A percentile compares a stretch with the other conserved stretches of the same genome.
These are phyloP conservation scores for Globisporangium heterothallicum DNA, from an alignment of 352 stramenopile species.

Conservation along the genomic window DNA sequence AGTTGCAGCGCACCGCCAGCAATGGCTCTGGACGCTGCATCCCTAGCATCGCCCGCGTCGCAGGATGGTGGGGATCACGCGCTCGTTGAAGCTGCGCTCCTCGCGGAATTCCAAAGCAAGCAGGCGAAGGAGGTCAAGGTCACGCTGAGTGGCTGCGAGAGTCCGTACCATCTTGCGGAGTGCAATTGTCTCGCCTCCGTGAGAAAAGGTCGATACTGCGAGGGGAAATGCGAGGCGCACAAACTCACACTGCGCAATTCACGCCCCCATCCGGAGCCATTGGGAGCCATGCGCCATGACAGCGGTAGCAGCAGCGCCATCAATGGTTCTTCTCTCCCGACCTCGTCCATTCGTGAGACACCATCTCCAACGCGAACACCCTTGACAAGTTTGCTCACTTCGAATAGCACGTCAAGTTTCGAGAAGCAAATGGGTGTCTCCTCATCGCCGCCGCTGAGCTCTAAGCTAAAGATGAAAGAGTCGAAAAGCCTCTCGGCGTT, in stretches of 20 bases:
- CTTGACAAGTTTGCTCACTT: constrained; percentile 1
- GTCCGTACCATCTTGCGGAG: constrained; percentile 17
- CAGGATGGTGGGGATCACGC: too few relatives aligned
- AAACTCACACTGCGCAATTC: constrained; percentile 58
- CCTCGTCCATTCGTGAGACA: constrained; percentile 8
- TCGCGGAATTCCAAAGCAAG: constrained; percentile 4
- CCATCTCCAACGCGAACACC: constrained; percentile 3
- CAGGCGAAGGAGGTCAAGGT: constrained; percentile 28
- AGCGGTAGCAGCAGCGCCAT: not conserved
- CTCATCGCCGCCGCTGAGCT: too few relatives aligned
- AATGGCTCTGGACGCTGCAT: too few relatives aligned
- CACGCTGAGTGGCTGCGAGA: constrained; percentile 19
- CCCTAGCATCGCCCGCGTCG: too few relatives aligned
- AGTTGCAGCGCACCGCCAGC: too few relatives aligned
- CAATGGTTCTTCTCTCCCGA: too few relatives aligned
- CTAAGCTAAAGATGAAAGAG: constrained; percentile 7
- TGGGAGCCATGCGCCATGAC: constrained; percentile 13
- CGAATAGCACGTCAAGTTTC: not conserved
- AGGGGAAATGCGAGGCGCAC: constrained; percentile 46
- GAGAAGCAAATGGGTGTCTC: not conserved
- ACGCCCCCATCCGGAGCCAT: constrained; percentile 28
- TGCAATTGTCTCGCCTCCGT: constrained; percentile 38
- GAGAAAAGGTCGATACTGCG: constrained; percentile 46
- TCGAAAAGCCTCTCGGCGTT: constrained; percentile 8
- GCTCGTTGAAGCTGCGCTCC: constrained; percentile 1